Evolutionary conservation across 208 protist species (phyloP).

Genomic region (Endotrypanum monterogeii): DNA sequence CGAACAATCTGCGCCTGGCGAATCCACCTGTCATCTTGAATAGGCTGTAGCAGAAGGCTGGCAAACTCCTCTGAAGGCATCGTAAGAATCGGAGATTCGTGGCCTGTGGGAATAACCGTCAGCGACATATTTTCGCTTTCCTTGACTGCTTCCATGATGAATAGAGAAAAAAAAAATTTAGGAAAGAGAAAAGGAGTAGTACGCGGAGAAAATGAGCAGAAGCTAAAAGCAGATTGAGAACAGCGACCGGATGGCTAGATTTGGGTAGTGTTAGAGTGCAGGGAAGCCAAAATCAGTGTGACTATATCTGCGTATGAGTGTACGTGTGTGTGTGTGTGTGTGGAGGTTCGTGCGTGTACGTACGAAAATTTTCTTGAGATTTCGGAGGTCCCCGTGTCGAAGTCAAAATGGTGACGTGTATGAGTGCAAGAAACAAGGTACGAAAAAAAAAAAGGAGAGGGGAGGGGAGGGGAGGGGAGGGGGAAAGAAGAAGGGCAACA

Average conservation of each 20-base stretch:
- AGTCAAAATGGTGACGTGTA: neutral
- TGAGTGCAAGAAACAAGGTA: too few relatives aligned
- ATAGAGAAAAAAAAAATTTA: neutral
- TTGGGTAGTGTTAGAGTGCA: too few relatives aligned
- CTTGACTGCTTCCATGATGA: conserved; percentile 1
- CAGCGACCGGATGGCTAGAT: too few relatives aligned
- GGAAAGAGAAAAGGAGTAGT: neutral
- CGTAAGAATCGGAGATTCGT: conserved; percentile 27
- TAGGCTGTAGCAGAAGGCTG: conserved; percentile 61
- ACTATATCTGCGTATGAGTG: too few relatives aligned
- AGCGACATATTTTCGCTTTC: conserved; percentile 9
- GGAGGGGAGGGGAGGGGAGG: too few relatives aligned
- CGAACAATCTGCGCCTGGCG: conserved; percentile 69
- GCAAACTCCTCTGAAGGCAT: conserved; percentile 76
- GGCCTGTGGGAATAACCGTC: neutral
- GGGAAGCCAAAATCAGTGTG: too few relatives aligned
- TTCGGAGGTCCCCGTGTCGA: neutral
- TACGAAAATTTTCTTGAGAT: neutral
- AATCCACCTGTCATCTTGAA: conserved; percentile 89
- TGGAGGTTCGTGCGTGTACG: neutral
- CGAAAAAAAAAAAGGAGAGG: too few relatives aligned
- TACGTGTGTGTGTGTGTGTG: conserved; percentile 5
- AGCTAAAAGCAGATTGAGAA: neutral
- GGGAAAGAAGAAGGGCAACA: neutral
- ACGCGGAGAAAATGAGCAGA: neutral